Base-by-base conservation (phyloP, 352 stramenopile genomes). In the Phytophthora capsici region DNA sequence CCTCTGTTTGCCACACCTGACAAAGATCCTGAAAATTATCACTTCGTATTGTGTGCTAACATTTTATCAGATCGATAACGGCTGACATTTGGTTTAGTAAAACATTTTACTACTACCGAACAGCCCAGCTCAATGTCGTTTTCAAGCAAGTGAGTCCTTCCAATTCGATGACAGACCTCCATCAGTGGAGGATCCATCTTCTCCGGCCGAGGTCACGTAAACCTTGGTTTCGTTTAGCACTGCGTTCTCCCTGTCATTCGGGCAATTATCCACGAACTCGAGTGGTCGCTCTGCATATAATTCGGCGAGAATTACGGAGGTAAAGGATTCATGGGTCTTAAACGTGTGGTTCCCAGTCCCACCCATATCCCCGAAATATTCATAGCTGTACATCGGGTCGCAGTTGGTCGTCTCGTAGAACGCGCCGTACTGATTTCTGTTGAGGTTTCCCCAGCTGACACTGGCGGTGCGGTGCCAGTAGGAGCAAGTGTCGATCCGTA, bases 361-460 rank as follows among this genome's bases (percentile, higher is more conserved):
- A n/a, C n/a, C n/a, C n/a, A n/a, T n/a, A n/a, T n/a, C n/a, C n/a
- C n/a, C n/a, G n/a, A n/a, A n/a, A n/a, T n/a, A n/a, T n/a, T n/a
- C n/a, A n/a, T n/a, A n/a, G n/a, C n/a, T n/a, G n/a, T n/a, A n/a
- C n/a, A n/a, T n/a, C 0, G 58, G 16, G 4, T 28, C 20, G 50
- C 58, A 66, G 16, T 50, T 61, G 10, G 55, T 23, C 3, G 41
- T 61, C 36, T 49, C 50, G n/a, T 61, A 66, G 17, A 55, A 61
- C 30, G 23, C 26, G 22, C 9, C 50, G 40, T 55, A 55, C 6
- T 54, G 41, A 0, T 61, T 54, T 6, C n/a, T 19, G 3, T 30
- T 25, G 32, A 66, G 49, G 23, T 55, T 55, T 6, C 22, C 49
- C 58, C 58, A 66, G 40, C 36, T 34, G 3, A 63, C 13, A 13